Evolutionary conservation across 352 stramenopile species (phyloP).

Genomic region (Globisporangium cystogenes): DNA sequence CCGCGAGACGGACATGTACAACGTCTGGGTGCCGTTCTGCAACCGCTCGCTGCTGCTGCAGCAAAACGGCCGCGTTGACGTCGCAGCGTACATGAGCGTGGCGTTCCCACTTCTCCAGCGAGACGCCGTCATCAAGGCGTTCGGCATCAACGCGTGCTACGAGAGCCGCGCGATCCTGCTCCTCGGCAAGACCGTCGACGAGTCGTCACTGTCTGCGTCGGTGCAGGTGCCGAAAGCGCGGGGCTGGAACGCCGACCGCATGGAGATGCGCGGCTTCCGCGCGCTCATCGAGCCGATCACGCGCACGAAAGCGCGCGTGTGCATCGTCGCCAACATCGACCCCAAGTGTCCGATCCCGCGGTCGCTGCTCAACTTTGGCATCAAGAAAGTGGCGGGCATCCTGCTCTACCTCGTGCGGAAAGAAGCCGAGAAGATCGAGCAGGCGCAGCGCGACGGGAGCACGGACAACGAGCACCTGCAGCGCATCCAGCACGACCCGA

Average conservation of each 20-base stretch:
- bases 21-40: conserved; percentile 70
- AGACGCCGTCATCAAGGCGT: conserved; percentile 60
- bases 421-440: conserved; percentile 77
- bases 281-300: conserved; percentile 71
- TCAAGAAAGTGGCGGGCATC: conserved; percentile 80
- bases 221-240: conserved; percentile 44
- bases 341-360: conserved; percentile 71
- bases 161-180: conserved; percentile 68
- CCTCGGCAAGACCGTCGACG: conserved; percentile 49
- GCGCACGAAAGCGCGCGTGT: conserved; percentile 55
- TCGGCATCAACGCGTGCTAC: conserved; percentile 78
- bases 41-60: conserved; percentile 59
- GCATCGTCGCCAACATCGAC: conserved; percentile 77
- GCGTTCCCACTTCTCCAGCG: conserved; percentile 68
- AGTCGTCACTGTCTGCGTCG: conserved; percentile 18
- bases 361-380: conserved; percentile 69
- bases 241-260: conserved; percentile 67
- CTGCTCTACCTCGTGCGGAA: conserved; percentile 70
- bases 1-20: conserved; percentile 76
- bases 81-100: conserved; percentile 64
- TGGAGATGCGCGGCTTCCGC: conserved; percentile 70
- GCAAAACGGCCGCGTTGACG: conserved; percentile 41
- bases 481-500: conserved; percentile 61
- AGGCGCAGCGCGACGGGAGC: conserved; percentile 33
- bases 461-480: conserved; percentile 45